phyloP scores from a whole-genome alignment of 2,329 filamentous ascomycete species.

The Lachnellula suecica region DNA sequence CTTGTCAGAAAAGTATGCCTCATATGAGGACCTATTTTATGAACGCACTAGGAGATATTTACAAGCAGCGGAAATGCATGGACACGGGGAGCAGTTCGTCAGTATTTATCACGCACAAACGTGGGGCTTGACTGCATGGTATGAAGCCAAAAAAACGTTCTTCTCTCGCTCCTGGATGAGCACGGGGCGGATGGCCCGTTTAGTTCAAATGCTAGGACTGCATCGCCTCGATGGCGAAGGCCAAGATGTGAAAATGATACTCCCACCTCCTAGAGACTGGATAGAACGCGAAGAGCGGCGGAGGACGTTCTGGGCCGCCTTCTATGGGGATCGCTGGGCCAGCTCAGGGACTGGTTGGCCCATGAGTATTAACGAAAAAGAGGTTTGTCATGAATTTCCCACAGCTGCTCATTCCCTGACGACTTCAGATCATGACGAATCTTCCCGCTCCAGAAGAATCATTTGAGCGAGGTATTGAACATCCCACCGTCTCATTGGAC shows the following conservation, averaged over 20 bases:
- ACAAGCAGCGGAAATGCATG: constrained; percentile 82
- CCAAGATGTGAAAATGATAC: constrained; percentile 68
- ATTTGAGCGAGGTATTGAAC: constrained; percentile 64
- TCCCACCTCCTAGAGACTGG: constrained; percentile 76
- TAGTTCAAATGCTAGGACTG: constrained; percentile 82
- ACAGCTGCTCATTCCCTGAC: constrained; percentile 42
- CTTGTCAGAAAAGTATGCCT: constrained; percentile 68
- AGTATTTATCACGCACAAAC: constrained; percentile 78
- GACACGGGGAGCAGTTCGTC: constrained; percentile 74
- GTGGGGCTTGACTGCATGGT: constrained; percentile 71
- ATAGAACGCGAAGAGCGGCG: constrained; percentile 79
- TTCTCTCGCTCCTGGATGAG: constrained; percentile 88
- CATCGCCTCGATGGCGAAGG: constrained; percentile 70
- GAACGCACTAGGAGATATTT: constrained; percentile 78
- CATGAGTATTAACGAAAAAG: constrained; percentile 71
- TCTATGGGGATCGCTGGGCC: constrained; percentile 79
- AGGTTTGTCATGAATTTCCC: constrained; percentile 44
- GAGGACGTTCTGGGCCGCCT: constrained; percentile 83
- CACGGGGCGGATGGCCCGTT: constrained; percentile 65
- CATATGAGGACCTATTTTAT: constrained; percentile 78
- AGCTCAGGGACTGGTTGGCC: constrained; percentile 92
- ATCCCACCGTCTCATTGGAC: constrained; percentile 61
- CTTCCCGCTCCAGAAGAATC: constrained; percentile 79
- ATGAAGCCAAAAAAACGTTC: constrained; percentile 82
- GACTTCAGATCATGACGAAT: constrained; percentile 55